Conservation (phyloP, 2,329 filamentous ascomycete species). For the Phaeoacremonium minimum region DNA sequence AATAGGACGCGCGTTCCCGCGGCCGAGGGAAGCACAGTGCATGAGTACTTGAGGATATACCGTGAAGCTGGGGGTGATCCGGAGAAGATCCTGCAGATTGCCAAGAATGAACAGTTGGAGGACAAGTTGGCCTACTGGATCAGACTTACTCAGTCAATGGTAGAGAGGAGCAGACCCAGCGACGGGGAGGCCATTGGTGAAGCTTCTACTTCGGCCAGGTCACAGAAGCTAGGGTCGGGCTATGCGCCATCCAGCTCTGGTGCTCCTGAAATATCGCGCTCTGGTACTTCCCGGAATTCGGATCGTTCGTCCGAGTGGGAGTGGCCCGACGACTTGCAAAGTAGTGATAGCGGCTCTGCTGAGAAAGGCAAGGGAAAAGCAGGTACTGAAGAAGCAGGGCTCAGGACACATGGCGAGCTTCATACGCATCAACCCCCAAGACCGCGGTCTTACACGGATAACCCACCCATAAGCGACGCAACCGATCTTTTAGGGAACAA, state of each 20-base stretch:
- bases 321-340: conserved; percentile 7
- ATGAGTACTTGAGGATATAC: conserved; percentile 51
- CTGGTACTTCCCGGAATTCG: conserved; percentile 1
- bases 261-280: neutral
- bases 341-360: too few relatives aligned
- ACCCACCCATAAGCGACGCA: conserved; percentile 36
- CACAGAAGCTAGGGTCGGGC: too few relatives aligned
- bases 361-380: too few relatives aligned
- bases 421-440: conserved; percentile 26
- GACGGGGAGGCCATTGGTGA: conserved; percentile 1
- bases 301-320: conserved; percentile 8
- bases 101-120: conserved; percentile 54
- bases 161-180: conserved; percentile 10
- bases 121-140: conserved; percentile 58
- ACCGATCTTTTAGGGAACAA: conserved; percentile 54
- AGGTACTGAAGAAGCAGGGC: too few relatives aligned
- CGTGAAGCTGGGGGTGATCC: conserved; percentile 56
- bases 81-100: conserved; percentile 54
- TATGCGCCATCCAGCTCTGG: too few relatives aligned
- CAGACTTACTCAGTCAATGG: conserved; percentile 39
- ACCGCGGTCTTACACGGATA: conserved; percentile 54
- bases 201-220: neutral
- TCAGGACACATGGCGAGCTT: too few relatives aligned
- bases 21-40: conserved; percentile 21
- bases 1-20: neutral